Evolutionary conservation across 2,329 filamentous ascomycete genomes (phyloP).

Genomic region (Talaromyces albobiverticillius): DNA sequence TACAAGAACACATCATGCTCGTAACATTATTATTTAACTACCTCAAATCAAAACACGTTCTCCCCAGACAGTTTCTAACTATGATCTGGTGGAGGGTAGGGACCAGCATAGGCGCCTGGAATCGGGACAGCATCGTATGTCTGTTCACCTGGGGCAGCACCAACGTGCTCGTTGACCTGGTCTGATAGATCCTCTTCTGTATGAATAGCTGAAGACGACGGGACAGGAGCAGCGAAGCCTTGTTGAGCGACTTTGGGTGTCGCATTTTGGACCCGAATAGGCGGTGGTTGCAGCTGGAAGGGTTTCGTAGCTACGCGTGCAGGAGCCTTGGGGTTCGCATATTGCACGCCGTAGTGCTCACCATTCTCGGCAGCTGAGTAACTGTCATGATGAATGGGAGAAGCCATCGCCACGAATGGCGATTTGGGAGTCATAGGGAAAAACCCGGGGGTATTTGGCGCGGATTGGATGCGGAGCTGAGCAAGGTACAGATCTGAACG

Average conservation of each 20-base stretch:
- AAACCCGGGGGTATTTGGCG: conserved; percentile 91
- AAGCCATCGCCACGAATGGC: conserved; percentile 36
- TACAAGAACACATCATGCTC: not conserved
- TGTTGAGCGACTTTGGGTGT: conserved; percentile 67
- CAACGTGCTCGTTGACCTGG: conserved; percentile 61
- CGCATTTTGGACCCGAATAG: conserved; percentile 71
- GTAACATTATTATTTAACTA: not conserved
- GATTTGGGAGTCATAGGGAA: conserved; percentile 61
- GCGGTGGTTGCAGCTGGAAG: conserved; percentile 88
- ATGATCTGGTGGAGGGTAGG: conserved; percentile 25
- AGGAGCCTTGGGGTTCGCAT: conserved; percentile 62
- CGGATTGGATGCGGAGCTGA: conserved; percentile 78
- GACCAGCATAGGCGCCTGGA: conserved; percentile 71
- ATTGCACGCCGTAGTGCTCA: conserved; percentile 44
- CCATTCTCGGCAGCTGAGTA: conserved; percentile 54
- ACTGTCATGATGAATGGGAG: conserved; percentile 33
- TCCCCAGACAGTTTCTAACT: conserved; percentile 16
- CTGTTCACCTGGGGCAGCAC: conserved; percentile 73
- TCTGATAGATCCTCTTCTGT: conserved; percentile 32
- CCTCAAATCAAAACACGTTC: not conserved
- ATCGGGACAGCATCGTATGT: conserved; percentile 85
- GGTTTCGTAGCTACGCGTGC: conserved; percentile 52
- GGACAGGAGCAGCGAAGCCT: conserved; percentile 51
- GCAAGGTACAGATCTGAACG: conserved; percentile 93
- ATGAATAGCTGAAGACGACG: conserved; percentile 25